These are phyloP conservation scores for Beauveria sp. DNA, from an alignment of 2,329 filamentous ascomycete genomes.

Conservation along the genomic window DNA sequence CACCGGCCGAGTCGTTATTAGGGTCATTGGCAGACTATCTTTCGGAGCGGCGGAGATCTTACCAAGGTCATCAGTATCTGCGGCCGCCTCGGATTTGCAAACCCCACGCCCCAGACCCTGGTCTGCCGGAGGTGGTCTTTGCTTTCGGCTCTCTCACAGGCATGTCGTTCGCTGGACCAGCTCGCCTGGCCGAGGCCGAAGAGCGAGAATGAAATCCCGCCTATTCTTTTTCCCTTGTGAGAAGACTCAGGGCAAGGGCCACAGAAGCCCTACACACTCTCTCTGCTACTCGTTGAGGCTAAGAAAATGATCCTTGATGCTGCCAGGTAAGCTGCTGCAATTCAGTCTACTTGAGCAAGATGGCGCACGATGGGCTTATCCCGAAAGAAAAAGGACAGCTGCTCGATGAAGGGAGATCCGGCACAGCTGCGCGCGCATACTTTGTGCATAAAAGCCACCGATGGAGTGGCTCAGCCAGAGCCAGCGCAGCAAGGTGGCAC, in stretches of 20 bases:
- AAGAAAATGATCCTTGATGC: background rate
- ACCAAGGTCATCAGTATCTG: background rate
- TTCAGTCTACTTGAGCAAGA: background rate
- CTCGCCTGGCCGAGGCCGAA: background rate
- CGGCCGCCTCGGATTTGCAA: background rate
- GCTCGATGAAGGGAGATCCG: slow-evolving; percentile 9
- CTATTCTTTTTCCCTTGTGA: background rate
- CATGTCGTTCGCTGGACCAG: background rate
- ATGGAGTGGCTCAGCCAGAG: slow-evolving; percentile 2
- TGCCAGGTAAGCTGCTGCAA: background rate
- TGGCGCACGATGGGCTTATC: slow-evolving; percentile 4
- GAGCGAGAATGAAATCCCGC: background rate
- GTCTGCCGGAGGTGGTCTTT: background rate
- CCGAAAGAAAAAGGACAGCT: background rate
- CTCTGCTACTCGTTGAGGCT: background rate
- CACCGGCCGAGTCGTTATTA: background rate
- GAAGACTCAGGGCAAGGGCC: background rate
- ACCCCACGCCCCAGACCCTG: background rate
- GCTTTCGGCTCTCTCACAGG: background rate
- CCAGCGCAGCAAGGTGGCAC: background rate
- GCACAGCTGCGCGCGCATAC: slow-evolving; percentile 4
- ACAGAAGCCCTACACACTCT: background rate
- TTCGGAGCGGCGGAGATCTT: background rate
- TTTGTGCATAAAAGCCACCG: slow-evolving; percentile 7
- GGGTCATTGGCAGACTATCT: background rate